Evolutionary conservation across 2,329 filamentous ascomycete genomes (phyloP).

Genomic region (Rhexocercosporidium sp.): DNA sequence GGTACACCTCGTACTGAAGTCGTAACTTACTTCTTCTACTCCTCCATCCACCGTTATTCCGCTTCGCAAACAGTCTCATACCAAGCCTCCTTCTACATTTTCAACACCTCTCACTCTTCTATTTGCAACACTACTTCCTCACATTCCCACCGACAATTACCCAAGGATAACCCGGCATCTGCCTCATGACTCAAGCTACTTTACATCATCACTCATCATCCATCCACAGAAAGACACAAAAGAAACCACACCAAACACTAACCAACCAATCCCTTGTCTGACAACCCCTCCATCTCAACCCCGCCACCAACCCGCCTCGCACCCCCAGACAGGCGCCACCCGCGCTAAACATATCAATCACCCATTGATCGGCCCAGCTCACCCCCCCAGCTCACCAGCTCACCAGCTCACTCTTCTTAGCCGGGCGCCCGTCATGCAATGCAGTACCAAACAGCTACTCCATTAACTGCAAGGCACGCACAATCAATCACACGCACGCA

Average conservation of each 20-base stretch:
- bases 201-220: not conserved
- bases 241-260: not conserved
- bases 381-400: no score
- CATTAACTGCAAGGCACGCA: no score
- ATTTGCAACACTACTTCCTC: not conserved
- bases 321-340: not conserved
- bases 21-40: not conserved
- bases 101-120: not conserved
- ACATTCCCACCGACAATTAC: no score
- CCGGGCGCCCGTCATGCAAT: no score
- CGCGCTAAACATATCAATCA: not conserved
- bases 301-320: not conserved
- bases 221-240: not conserved
- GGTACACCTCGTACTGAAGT: no score
- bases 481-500: no score
- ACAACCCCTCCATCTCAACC: conserved; percentile 4
- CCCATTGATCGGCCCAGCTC: not conserved
- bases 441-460: no score
- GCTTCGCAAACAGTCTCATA: no score
- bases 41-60: no score
- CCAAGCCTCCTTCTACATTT: not conserved
- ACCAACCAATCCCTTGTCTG: not conserved
- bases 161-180: not conserved
- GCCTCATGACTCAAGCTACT: not conserved
- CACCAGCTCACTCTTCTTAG: no score